These are phyloP conservation scores for Sporothrix mexicana DNA, from an alignment of 2,329 filamentous ascomycete genomes.

Conservation along the genomic window DNA sequence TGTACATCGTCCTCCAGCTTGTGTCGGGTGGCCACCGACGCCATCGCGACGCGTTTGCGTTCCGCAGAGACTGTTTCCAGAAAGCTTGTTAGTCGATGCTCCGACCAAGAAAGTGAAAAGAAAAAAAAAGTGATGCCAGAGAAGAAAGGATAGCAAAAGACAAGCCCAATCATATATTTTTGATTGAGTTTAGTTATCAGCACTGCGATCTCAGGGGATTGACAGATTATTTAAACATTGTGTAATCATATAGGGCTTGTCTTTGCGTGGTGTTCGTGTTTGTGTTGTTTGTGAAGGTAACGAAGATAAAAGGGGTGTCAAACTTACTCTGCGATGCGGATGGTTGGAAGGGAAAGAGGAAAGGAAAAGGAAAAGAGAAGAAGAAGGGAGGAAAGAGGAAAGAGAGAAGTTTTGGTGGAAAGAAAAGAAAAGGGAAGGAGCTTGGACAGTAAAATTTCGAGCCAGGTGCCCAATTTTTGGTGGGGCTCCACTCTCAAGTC, in stretches of 20 bases:
- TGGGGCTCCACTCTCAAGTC: slow-evolving; percentile 2
- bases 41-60: slow-evolving; percentile 20
- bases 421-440: slow-evolving; percentile 17
- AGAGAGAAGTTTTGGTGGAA: background rate
- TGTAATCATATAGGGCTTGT: slow-evolving; percentile 54
- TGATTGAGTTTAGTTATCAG: slow-evolving; percentile 43
- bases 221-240: slow-evolving; percentile 59
- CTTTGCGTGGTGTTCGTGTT: slow-evolving; percentile 27
- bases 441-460: slow-evolving; percentile 30
- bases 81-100: background rate
- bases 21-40: background rate
- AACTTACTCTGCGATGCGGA: slow-evolving; percentile 32
- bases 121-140: background rate
- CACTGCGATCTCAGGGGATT: slow-evolving; percentile 61
- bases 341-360: slow-evolving; percentile 25
- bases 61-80: background rate
- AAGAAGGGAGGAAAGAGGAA: slow-evolving; percentile 28
- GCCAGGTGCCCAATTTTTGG: slow-evolving; percentile 19
- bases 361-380: background rate
- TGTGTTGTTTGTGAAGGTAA: background rate
- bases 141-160: slow-evolving; percentile 42
- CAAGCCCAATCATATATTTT: slow-evolving; percentile 36
- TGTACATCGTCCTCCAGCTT: background rate
- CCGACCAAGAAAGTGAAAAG: background rate
- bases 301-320: background rate